Evolutionary conservation across 2,329 filamentous ascomycete species (phyloP), one percentile per base, ranked within the genome.

Genomic region (Exophiala sp.): DNA sequence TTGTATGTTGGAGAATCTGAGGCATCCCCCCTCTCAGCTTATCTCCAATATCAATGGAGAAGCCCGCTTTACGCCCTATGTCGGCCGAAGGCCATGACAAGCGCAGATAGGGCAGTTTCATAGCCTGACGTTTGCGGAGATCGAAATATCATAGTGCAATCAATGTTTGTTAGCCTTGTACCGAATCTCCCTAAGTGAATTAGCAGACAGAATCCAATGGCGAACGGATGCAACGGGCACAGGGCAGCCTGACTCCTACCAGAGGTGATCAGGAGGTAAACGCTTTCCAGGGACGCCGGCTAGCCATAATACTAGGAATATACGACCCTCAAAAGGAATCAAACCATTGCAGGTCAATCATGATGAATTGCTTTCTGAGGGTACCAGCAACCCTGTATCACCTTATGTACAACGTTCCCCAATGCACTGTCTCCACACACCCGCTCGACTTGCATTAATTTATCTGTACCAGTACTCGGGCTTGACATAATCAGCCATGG

Each of bases 401-500:
- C 41, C 23, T 44, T 53, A 53, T 53, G 50, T 53, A 53, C 50
- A 53, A 43, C 34, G 23, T 44, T 46, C 40, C 13, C 24, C 47
- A 22, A 50, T 23, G 34, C 38, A 22, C 29, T 19, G 18, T 19
- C 29, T 18, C 18, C 14, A 43, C 29, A 38, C 29, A n/a, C 37
- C 27, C 21, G 14, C 16, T 29, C 24, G 6, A 32, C 23, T 30
- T 37, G 34, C 30, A 10, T 21, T 32, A 21, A 14, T 43, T 66
- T 69, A 73, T 67, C 66, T 65, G 67, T 91, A 95, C 78, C 83
- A 82, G 80, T 97, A 98, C 69, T 96, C 83, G 55, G 90, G 88
- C 81, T 87, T 89, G 74, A 98, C 83, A 73, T 80, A 97, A 78
- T 98, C 87, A 72, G 88, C 88, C 69, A 97, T 91, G 64, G 88